Evolutionary conservation across 352 stramenopile species (phyloP).

Genomic region (Thalassiosira exigua): DNA sequence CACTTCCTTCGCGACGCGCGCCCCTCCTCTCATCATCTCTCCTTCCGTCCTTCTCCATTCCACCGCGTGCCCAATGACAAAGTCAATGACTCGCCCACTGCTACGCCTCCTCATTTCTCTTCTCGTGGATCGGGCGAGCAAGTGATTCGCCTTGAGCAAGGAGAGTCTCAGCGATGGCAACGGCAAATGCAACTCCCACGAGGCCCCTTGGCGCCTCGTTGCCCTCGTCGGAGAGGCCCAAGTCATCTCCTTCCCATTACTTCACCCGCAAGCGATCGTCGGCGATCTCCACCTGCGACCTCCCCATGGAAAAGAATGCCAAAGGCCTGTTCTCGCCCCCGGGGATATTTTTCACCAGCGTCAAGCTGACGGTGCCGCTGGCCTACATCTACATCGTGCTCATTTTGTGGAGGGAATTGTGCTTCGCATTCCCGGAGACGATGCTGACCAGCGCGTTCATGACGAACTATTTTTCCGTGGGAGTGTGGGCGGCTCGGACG

Average conservation of each 20-base stretch:
- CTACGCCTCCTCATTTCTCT: no score
- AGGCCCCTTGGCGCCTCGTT: neutral
- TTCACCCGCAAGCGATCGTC: constrained; percentile 35
- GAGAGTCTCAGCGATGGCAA: constrained; percentile 1
- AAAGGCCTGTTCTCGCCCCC: constrained; percentile 64
- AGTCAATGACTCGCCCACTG: no score
- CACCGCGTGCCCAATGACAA: no score
- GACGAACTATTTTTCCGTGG: constrained; percentile 55
- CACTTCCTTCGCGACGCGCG: no score
- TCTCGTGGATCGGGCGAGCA: no score
- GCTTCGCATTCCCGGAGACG: constrained; percentile 61
- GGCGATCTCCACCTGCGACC: constrained; percentile 40
- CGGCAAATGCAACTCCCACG: neutral
- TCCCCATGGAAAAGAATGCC: constrained; percentile 62
- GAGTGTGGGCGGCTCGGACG: constrained; percentile 52
- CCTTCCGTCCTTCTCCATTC: no score
- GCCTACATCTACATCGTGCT: constrained; percentile 79
- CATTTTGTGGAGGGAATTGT: constrained; percentile 75
- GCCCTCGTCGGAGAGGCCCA: neutral
- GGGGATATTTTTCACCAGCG: constrained; percentile 66
- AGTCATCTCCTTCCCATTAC: constrained; percentile 25
- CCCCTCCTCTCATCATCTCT: no score
- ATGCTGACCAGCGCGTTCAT: constrained; percentile 62
- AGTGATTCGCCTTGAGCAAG: neutral
- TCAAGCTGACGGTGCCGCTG: constrained; percentile 70